Conservation (phyloP, 257 asterid species). For the Asclepias syriaca region DNA sequence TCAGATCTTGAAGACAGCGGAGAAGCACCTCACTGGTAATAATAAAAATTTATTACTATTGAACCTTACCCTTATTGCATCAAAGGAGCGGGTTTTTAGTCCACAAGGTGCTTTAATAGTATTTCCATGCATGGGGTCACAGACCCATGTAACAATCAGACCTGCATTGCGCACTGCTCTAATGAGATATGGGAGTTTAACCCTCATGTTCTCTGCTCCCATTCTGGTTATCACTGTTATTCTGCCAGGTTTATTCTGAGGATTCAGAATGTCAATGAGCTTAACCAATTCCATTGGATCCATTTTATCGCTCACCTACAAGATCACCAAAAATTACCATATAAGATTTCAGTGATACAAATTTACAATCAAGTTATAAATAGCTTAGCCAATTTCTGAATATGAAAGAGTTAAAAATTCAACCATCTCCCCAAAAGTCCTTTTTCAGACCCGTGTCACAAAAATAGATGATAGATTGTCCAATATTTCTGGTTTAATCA, state of each 20-base stretch:
- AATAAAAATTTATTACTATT: neutral
- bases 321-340: neutral
- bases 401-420: neutral
- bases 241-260: constrained; percentile 62
- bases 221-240: constrained; percentile 64
- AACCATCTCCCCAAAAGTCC: neutral
- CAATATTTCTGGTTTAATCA: neutral
- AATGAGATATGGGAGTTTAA: constrained; percentile 62
- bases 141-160: constrained; percentile 74
- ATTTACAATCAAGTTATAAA: neutral
- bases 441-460: neutral
- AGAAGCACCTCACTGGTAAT: neutral
- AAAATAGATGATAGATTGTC: neutral
- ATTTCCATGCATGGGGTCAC: constrained; percentile 85
- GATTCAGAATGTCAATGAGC: constrained; percentile 67
- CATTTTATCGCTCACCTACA: constrained; percentile 73
- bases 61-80: constrained; percentile 53
- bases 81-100: constrained; percentile 73
- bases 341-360: neutral
- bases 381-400: neutral
- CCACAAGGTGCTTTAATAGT: constrained; percentile 76
- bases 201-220: constrained; percentile 80
- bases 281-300: constrained; percentile 62
- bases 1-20: neutral
- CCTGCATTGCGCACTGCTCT: constrained; percentile 72